These are phyloP conservation scores for Arthonia radiata DNA, from an alignment of 495 filamentous ascomycete genomes.

Conservation along the genomic window DNA sequence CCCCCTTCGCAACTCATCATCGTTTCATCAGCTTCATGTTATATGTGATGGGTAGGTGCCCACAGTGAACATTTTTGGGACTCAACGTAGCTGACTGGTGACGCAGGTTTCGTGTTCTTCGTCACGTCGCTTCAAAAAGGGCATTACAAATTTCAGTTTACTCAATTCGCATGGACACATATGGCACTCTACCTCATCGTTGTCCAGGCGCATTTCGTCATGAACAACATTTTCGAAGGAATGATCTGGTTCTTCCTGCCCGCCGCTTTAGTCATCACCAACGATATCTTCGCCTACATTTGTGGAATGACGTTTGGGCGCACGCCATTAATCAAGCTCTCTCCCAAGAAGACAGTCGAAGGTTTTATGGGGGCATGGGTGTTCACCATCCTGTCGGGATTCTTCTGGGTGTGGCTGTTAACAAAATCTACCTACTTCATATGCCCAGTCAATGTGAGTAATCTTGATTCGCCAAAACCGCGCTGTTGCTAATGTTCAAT, in stretches of 20 bases:
- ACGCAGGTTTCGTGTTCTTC: conserved; percentile 88
- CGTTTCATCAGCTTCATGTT: conserved; percentile 96
- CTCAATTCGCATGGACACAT: conserved; percentile 97
- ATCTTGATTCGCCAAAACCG: neutral
- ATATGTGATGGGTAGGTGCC: conserved; percentile 65
- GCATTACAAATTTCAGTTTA: conserved; percentile 94
- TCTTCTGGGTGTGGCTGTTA: conserved; percentile 61
- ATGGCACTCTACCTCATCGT: conserved; percentile 97
- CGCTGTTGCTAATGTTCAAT: conserved; percentile 6
- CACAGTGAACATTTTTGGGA: too few relatives aligned
- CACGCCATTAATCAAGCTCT: conserved; percentile 92
- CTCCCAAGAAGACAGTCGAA: conserved; percentile 98
- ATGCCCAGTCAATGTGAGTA: conserved; percentile 66
- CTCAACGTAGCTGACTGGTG: conserved; percentile 5
- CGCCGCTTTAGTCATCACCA: conserved; percentile 82
- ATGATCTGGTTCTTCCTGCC: conserved; percentile 99
- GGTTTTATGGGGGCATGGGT: conserved; percentile 95
- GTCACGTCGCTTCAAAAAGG: conserved; percentile 87
- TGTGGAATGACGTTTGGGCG: conserved; percentile 92
- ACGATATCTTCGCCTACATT: conserved; percentile 97
- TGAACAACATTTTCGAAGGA: conserved; percentile 99
- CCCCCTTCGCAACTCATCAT: conserved; percentile 90
- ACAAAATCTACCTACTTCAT: conserved; percentile 94
- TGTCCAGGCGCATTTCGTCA: conserved; percentile 95
- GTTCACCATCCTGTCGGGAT: conserved; percentile 70